Base-by-base conservation (phyloP, 306 rosid species). In the Cucurbita pepo region DNA sequence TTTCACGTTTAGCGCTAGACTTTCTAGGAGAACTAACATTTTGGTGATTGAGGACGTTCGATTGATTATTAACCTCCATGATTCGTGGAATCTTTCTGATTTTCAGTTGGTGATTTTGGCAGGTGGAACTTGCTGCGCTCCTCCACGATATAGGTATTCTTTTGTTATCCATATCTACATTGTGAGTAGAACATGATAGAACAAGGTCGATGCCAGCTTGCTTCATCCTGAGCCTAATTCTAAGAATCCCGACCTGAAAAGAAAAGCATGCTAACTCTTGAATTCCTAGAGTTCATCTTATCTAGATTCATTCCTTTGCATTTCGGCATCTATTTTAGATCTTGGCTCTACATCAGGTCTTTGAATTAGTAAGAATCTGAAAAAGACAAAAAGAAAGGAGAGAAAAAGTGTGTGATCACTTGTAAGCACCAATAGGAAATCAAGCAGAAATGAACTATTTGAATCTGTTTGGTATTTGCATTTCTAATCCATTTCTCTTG, bases 121-220 rank as follows among this genome's bases (percentile, higher is more conserved):
- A 88, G 96, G 84, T 92, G 13, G 97, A 93, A 79, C 89, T 93
- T 79, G 90, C 98, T 69, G 98, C 97, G 38, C 83, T 93, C 59
- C 94, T 93, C 38, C 98, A 88, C 77, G 98, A 90, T 75, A 86
- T 90, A 74, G 96, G 97, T 89, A 21, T 58, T 41, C 36, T 41
- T 64, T 56, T 15, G 38, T 65, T 0, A 10, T 18, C 14, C 3
- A 44, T 11, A 11, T 10, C 72, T 44, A 65, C 72, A 44, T 2
- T 61, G n/a, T n/a, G 36, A 18, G 36, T 62, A 3, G 34, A 62
- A 62, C 56, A 45, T 36, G 2, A 19, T 14, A 14, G 18, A 15
- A 8, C 48, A 37, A 61, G 67, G 47, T 61, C 11, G 45, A 15
- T 37, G 13, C 12, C 25, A 37, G 47, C 22, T 61, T 61, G 47